Conservation (phyloP, 208 protist genomes). For the Trypanosoma scelopori region DNA sequence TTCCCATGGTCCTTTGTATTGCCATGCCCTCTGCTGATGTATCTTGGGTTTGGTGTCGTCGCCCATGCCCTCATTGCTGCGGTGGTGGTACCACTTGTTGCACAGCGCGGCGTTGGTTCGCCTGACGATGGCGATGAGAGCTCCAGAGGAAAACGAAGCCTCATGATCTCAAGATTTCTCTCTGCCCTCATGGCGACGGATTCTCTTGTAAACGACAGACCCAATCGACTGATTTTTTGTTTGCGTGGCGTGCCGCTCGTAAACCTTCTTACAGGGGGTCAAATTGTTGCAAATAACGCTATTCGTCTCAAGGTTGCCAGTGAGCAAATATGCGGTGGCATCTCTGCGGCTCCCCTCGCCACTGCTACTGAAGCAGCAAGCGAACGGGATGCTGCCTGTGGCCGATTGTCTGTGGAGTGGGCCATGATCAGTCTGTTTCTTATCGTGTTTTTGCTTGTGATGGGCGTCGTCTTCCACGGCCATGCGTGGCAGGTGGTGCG, state of each 20-base stretch:
- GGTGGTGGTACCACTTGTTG: slow-evolving; percentile 3
- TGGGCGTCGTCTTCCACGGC: slow-evolving; percentile 9
- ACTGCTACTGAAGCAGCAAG: too few species aligned
- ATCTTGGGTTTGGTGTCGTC: slow-evolving; percentile 9
- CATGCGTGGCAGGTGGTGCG: slow-evolving; percentile 16
- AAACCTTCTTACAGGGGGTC: slow-evolving; percentile 12
- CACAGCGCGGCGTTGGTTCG: neutral
- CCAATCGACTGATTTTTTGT: slow-evolving; percentile 26
- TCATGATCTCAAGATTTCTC: slow-evolving; percentile 4
- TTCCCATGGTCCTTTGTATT: slow-evolving; percentile 24
- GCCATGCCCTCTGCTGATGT: slow-evolving; percentile 6
- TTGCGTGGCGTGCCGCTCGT: slow-evolving; percentile 19
- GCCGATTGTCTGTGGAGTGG: slow-evolving; percentile 7
- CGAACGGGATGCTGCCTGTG: neutral
- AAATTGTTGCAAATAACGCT: slow-evolving; percentile 17
- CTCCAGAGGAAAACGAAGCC: too few species aligned
- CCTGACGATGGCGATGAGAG: too few species aligned
- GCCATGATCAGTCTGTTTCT: slow-evolving; percentile 4
- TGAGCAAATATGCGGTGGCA: neutral
- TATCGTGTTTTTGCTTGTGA: slow-evolving; percentile 2
- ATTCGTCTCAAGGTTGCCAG: neutral
- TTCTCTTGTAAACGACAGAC: slow-evolving; percentile 8
- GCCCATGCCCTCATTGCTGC: slow-evolving; percentile 10
- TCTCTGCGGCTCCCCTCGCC: too few species aligned
- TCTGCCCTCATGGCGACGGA: neutral